phyloP scores from a whole-genome alignment of 768 basidiomycete species.

The Psilocybe sp. region DNA sequence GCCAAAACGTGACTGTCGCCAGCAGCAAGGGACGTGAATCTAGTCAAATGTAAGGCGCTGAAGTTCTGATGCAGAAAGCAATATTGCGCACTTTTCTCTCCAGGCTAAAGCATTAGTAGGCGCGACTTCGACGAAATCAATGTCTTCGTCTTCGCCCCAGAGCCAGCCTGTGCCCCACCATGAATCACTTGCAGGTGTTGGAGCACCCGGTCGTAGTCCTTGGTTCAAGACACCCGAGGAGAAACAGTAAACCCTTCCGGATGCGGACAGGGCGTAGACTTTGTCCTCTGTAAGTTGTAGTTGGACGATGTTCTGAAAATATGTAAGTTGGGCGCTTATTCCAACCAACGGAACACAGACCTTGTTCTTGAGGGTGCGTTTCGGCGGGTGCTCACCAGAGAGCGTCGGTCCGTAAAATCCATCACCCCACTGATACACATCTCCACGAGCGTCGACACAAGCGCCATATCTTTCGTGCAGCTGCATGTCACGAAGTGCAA shows the following conservation, averaged over 20 bases:
- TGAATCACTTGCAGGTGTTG: conserved; percentile 41
- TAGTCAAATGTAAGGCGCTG: conserved; percentile 21
- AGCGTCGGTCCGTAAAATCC: conserved; percentile 46
- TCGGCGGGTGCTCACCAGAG: conserved; percentile 33
- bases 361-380: conserved; percentile 61
- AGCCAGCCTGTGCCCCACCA: conserved; percentile 67
- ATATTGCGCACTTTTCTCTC: conserved; percentile 59
- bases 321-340: not conserved
- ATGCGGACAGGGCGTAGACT: conserved; percentile 76
- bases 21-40: conserved; percentile 71
- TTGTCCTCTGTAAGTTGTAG: conserved; percentile 58
- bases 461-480: conserved; percentile 67
- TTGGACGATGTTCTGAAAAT: conserved; percentile 60
- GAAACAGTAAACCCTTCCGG: conserved; percentile 73
- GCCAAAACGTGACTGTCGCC: conserved; percentile 75
- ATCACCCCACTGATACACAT: conserved; percentile 84
- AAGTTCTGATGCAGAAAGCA: not conserved
- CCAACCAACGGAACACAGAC: conserved; percentile 31
- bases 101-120: conserved; percentile 53
- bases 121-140: conserved; percentile 61
- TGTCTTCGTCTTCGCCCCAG: conserved; percentile 46
- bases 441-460: conserved; percentile 75
- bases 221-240: conserved; percentile 52
- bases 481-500: conserved; percentile 71
- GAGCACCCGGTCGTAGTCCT: conserved; percentile 30